These are phyloP conservation scores for Fusarium goolgardi DNA, from an alignment of 2,329 filamentous ascomycete genomes.

Conservation along the genomic window DNA sequence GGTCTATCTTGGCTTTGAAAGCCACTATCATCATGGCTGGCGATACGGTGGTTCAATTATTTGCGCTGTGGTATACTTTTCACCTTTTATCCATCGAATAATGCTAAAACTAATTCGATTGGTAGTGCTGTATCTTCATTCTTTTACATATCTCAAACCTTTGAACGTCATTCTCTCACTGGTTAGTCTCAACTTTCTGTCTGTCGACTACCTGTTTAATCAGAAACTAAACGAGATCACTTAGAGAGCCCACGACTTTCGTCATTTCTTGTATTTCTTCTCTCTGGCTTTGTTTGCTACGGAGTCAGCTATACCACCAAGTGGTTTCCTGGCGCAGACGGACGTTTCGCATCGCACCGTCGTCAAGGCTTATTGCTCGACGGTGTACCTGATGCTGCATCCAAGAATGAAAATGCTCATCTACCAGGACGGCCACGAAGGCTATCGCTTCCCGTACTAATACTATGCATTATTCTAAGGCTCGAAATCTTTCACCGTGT, in stretches of 20 bases:
- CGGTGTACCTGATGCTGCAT: conserved; percentile 42
- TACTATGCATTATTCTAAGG: conserved; percentile 59
- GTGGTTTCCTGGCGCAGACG: conserved; percentile 61
- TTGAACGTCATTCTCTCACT: conserved; percentile 62
- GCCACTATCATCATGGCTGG: conserved; percentile 37
- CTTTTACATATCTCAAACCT: conserved; percentile 59
- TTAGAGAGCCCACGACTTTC: conserved; percentile 63
- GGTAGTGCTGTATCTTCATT: conserved; percentile 61
- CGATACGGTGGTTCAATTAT: conserved; percentile 40
- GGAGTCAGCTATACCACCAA: conserved; percentile 56
- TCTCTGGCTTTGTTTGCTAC: conserved; percentile 58
- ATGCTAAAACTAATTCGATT: background rate
- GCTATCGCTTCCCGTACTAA: conserved; percentile 58
- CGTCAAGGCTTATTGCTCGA: conserved; percentile 40
- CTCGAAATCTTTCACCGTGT: conserved; percentile 62
- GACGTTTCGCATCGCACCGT: conserved; percentile 56
- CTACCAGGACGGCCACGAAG: conserved; percentile 61
- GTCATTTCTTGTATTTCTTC: conserved; percentile 58
- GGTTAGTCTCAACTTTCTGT: conserved; percentile 50
- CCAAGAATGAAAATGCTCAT: conserved; percentile 51
- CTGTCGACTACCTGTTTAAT: background rate
- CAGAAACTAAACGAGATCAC: conserved; percentile 4
- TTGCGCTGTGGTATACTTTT: conserved; percentile 40
- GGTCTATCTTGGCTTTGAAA: conserved; percentile 21
- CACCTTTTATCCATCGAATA: background rate